phyloP scores from a whole-genome alignment of 495 filamentous ascomycete genomes.

The Talaromyces trachyspermus region DNA sequence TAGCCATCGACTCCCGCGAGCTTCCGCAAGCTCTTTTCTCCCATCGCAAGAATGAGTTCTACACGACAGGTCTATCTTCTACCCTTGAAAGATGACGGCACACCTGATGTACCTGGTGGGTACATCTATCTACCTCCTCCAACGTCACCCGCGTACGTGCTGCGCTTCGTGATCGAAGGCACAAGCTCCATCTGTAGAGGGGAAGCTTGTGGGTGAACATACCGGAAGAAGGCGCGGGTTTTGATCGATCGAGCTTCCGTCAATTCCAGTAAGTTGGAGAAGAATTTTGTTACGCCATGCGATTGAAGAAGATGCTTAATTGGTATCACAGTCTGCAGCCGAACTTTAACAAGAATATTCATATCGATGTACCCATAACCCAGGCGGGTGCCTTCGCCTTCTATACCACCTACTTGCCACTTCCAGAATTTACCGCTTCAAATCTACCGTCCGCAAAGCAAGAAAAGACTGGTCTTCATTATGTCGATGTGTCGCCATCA shows the following conservation, averaged over 20 bases:
- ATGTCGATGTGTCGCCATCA: slow-evolving; percentile 87
- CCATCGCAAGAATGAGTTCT: slow-evolving; percentile 20
- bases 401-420: slow-evolving; percentile 85
- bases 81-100: slow-evolving; percentile 83
- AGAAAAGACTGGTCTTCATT: slow-evolving; percentile 66
- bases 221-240: slow-evolving; percentile 64
- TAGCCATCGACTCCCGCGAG: too few relatives aligned
- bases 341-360: slow-evolving; percentile 84
- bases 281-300: slow-evolving; percentile 7
- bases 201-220: slow-evolving; percentile 96
- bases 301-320: too few relatives aligned
- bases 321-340: slow-evolving; percentile 60
- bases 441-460: slow-evolving; percentile 42
- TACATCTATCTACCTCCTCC: slow-evolving; percentile 89
- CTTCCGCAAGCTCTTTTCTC: too few relatives aligned
- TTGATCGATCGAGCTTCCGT: slow-evolving; percentile 68
- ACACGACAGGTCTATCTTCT: slow-evolving; percentile 67
- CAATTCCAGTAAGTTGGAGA: slow-evolving; percentile 68
- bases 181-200: slow-evolving; percentile 86
- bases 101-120: slow-evolving; percentile 79
- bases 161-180: slow-evolving; percentile 92
- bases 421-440: slow-evolving; percentile 66
- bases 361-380: slow-evolving; percentile 80
- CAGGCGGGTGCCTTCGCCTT: slow-evolving; percentile 89
- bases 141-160: slow-evolving; percentile 57